Evolutionary conservation across 148 eudicot genomes (phyloP), one percentile per base, ranked within the genome.

Genomic region (Euryodendron excelsum): DNA sequence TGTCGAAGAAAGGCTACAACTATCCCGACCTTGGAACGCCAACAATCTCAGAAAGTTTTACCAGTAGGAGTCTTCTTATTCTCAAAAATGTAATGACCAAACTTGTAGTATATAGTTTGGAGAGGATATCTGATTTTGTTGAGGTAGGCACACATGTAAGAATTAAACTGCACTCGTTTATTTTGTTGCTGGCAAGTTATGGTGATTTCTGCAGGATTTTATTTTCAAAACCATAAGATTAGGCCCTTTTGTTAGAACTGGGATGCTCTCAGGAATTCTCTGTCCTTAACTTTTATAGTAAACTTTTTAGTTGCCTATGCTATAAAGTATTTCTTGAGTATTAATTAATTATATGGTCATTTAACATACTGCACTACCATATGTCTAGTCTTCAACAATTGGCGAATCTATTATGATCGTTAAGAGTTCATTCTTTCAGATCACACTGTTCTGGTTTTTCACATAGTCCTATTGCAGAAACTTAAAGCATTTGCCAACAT

Each of bases 141-240:
- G 92, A 90, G 93, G 97, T 94, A 91, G 77, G 61, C 52, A 36
- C 18, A 37, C 60, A 34, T 69, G 45, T 12, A 41, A 8, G 4
- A 36, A 69, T 37, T 37, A 25, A 27, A 78, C 8, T 53, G 45
- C 39, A 21, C 17, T 17, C 3, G 4, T 28, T 4, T 21, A 10
- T 45, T 15, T 17, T 30, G 58, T 76, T 39, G 47, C 39, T 59
- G 10, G 30, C 39, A 28, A 2, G 48, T 3, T 11, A 18, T 30
- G 4, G 9, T 45, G 3, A 45, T 39, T 44, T 48, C 21, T 17
- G 25, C 50, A 25, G 39, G 34, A 56, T 58, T 37, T 58, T 37
- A 25, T 36, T 33, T 34, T 56, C 50, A 6, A 37, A 66, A 25
- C 14, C 47, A 23, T n/a, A 58, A 68, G 48, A 33, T 47, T 18